Evolutionary conservation across 2,329 filamentous ascomycete species (phyloP).

Genomic region (Penicillium glabrum): DNA sequence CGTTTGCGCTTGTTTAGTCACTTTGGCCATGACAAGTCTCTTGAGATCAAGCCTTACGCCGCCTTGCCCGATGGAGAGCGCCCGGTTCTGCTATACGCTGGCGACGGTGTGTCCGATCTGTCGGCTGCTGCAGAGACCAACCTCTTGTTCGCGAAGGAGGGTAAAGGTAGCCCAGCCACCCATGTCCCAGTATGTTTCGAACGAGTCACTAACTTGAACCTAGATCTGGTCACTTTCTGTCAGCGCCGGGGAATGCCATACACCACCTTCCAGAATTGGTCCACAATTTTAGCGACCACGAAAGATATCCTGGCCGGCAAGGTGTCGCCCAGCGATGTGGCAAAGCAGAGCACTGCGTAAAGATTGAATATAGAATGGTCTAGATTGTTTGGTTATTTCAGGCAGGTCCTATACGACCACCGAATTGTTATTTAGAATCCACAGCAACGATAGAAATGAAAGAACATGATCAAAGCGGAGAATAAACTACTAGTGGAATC

Average conservation of each 20-base stretch:
- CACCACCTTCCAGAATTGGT: slow-evolving; percentile 83
- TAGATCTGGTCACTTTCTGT: slow-evolving; percentile 85
- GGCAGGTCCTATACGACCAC: background rate
- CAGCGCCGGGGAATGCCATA: slow-evolving; percentile 82
- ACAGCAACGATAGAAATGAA: background rate
- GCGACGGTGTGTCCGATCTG: slow-evolving; percentile 89
- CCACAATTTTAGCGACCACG: slow-evolving; percentile 71
- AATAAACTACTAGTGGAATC: background rate
- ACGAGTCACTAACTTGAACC: slow-evolving; percentile 11
- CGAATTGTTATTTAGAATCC: background rate
- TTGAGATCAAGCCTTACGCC: slow-evolving; percentile 82
- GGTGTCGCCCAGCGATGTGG: slow-evolving; percentile 68
- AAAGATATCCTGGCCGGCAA: slow-evolving; percentile 75
- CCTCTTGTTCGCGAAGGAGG: slow-evolving; percentile 88
- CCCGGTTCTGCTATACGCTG: slow-evolving; percentile 89
- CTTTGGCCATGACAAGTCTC: slow-evolving; percentile 96
- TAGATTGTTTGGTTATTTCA: background rate
- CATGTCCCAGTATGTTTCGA: background rate
- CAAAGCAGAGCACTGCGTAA: slow-evolving; percentile 32
- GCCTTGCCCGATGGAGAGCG: slow-evolving; percentile 65
- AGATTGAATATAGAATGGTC: background rate
- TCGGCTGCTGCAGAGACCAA: slow-evolving; percentile 92
- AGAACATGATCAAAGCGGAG: slow-evolving; percentile 8
- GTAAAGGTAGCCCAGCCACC: slow-evolving; percentile 60
- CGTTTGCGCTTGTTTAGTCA: slow-evolving; percentile 49